These are phyloP conservation scores for Penicillium diatomitis DNA, from an alignment of 495 filamentous ascomycete genomes.

Conservation along the genomic window DNA sequence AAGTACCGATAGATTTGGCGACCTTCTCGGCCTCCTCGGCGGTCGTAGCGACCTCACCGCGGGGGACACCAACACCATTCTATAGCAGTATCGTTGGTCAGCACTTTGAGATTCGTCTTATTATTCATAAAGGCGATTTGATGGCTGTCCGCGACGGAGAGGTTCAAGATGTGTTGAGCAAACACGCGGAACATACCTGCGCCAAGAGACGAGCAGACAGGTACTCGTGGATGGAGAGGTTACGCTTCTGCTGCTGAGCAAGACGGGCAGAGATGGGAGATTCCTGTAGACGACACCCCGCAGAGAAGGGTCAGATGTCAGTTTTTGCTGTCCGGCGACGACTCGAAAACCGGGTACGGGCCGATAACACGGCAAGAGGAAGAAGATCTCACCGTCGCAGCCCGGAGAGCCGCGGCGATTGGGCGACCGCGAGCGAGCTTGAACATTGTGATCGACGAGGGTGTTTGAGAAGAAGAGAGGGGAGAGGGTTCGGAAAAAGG, in stretches of 20 bases:
- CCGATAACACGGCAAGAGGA: constrained; percentile 7
- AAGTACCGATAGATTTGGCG: constrained; percentile 73
- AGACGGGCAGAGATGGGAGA: constrained; percentile 39
- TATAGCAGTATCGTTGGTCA: constrained; percentile 28
- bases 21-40: constrained; percentile 84
- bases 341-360: constrained; percentile 4
- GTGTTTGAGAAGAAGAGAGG: constrained; percentile 18
- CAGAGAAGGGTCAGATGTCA: constrained; percentile 6
- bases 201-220: constrained; percentile 83
- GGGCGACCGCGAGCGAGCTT: constrained; percentile 62
- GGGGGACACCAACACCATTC: constrained; percentile 92
- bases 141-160: constrained; percentile 5
- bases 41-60: constrained; percentile 72
- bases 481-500: constrained; percentile 8
- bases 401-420: constrained; percentile 55
- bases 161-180: constrained; percentile 1
- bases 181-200: constrained; percentile 46
- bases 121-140: constrained; percentile 5
- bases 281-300: constrained; percentile 22
- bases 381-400: constrained; percentile 45
- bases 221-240: constrained; percentile 95
- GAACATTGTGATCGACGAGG: constrained; percentile 49
- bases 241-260: constrained; percentile 64
- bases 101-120: too few species aligned
- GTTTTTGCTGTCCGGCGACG: constrained; percentile 7